Conservation (phyloP, 768 basidiomycete genomes). For the Tephrocybe sp. region DNA sequence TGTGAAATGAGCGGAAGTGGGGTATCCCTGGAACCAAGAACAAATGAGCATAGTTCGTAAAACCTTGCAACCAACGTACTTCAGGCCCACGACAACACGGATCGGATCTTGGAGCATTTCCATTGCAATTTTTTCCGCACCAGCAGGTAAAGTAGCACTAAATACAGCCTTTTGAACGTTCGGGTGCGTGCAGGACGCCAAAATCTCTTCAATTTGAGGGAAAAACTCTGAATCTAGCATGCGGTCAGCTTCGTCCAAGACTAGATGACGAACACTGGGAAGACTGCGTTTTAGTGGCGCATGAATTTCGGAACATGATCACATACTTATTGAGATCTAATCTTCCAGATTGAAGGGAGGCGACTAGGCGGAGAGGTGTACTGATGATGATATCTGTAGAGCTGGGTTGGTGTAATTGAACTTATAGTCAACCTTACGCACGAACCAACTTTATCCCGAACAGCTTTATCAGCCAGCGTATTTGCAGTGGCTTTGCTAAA, state of each 20-base stretch:
- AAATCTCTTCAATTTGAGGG: slow-evolving; percentile 84
- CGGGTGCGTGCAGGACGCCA: slow-evolving; percentile 71
- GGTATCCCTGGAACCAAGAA: slow-evolving; percentile 65
- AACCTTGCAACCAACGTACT: slow-evolving; percentile 52
- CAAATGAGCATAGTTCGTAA: slow-evolving; percentile 2
- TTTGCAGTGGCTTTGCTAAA: slow-evolving; percentile 90
- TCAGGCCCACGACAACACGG: slow-evolving; percentile 93
- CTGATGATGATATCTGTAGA: slow-evolving; percentile 82
- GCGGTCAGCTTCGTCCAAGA: slow-evolving; percentile 91
- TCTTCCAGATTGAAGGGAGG: slow-evolving; percentile 67
- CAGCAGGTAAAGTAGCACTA: slow-evolving; percentile 91
- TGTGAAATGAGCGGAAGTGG: slow-evolving; percentile 91
- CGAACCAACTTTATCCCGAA: slow-evolving; percentile 76
- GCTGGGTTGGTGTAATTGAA: slow-evolving; percentile 5
- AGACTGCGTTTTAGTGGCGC: background rate
- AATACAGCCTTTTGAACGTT: slow-evolving; percentile 85
- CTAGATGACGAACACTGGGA: slow-evolving; percentile 78
- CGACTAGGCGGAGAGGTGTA: slow-evolving; percentile 87
- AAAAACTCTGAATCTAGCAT: slow-evolving; percentile 89
- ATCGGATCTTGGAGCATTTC: slow-evolving; percentile 83
- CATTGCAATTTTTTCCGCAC: slow-evolving; percentile 85
- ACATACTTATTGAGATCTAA: slow-evolving; percentile 75
- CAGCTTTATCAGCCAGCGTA: slow-evolving; percentile 71
- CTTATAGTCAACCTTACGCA: slow-evolving; percentile 6
- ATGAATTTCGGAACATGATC: background rate